Percentiles rank a stretch among this genome's conserved stretches.
Evolutionary conservation across 306 rosid genomes (phyloP).

Genomic region (Dryas drummondii): DNA sequence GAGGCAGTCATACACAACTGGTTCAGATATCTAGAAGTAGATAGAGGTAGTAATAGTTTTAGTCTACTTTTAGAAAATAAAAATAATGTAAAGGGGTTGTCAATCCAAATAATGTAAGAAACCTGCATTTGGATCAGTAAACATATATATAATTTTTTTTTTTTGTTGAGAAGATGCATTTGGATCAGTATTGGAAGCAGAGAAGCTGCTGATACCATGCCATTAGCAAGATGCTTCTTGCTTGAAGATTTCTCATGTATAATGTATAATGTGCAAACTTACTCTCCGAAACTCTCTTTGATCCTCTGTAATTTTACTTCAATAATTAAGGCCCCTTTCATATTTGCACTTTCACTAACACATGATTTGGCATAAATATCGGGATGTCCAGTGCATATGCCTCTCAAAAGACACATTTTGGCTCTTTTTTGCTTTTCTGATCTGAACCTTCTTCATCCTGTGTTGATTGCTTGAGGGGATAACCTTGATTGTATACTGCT

Average conservation of each 20-base stretch:
- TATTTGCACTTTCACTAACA: not conserved
- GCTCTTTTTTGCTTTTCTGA: not conserved
- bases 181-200: not conserved
- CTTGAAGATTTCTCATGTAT: not conserved
- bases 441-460: not conserved
- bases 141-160: too few species aligned
- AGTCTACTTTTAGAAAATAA: not conserved
- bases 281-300: not conserved
- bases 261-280: not conserved
- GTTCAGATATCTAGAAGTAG: not conserved
- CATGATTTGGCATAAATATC: not conserved
- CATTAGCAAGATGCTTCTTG: not conserved
- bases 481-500: not conserved
- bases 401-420: not conserved
- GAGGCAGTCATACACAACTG: not conserved
- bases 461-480: not conserved
- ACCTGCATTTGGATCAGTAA: not conserved
- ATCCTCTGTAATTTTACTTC: not conserved
- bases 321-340: not conserved
- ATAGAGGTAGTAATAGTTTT: not conserved
- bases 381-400: not conserved
- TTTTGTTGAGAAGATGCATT: not conserved
- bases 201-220: not conserved
- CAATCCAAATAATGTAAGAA: not conserved
- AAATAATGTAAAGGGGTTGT: conserved; percentile 5